Evolutionary conservation across 2,329 filamentous ascomycete species (phyloP).

Genomic region (Esteya vermicola): DNA sequence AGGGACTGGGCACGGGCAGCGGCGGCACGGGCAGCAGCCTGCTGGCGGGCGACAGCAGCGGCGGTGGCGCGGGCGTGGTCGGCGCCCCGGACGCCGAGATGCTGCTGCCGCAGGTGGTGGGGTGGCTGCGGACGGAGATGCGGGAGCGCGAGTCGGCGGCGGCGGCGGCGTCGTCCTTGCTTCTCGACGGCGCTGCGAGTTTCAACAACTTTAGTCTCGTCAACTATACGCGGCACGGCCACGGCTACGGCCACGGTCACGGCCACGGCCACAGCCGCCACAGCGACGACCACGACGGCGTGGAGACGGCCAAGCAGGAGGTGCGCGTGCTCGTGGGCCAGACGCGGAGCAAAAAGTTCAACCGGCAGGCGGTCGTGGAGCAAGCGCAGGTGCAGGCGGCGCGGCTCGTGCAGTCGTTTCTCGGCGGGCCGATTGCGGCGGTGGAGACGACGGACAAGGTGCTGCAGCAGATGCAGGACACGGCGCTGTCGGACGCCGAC

Average conservation of each 20-base stretch:
- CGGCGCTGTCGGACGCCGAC: slow-evolving; percentile 64
- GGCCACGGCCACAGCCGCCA: slow-evolving; percentile 7
- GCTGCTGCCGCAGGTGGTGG: slow-evolving; percentile 54
- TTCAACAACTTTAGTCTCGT: not conserved
- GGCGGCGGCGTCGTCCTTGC: slow-evolving; percentile 14
- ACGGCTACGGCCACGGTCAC: not conserved
- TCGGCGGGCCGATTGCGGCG: slow-evolving; percentile 68
- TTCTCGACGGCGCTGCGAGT: not conserved
- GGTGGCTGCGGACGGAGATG: slow-evolving; percentile 69
- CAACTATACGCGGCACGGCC: not conserved
- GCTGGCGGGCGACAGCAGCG: too few relatives aligned
- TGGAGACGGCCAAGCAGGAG: slow-evolving; percentile 36
- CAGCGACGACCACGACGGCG: slow-evolving; percentile 14
- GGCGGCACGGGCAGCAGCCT: too few relatives aligned
- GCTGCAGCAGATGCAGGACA: slow-evolving; percentile 61
- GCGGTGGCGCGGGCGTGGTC: slow-evolving; percentile 52
- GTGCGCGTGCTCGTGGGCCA: slow-evolving; percentile 75
- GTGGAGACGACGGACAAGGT: slow-evolving; percentile 80
- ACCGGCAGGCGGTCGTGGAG: slow-evolving; percentile 74
- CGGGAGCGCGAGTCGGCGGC: slow-evolving; percentile 39
- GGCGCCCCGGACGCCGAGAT: slow-evolving; percentile 62
- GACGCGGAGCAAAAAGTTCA: slow-evolving; percentile 82
- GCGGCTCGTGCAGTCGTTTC: slow-evolving; percentile 53
- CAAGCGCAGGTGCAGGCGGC: slow-evolving; percentile 49
- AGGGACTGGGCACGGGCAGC: too few relatives aligned